A percentile compares a stretch with the other conserved stretches of the same genome.
Conservation (phyloP, 768 basidiomycete genomes). For the Lepiota venenata region DNA sequence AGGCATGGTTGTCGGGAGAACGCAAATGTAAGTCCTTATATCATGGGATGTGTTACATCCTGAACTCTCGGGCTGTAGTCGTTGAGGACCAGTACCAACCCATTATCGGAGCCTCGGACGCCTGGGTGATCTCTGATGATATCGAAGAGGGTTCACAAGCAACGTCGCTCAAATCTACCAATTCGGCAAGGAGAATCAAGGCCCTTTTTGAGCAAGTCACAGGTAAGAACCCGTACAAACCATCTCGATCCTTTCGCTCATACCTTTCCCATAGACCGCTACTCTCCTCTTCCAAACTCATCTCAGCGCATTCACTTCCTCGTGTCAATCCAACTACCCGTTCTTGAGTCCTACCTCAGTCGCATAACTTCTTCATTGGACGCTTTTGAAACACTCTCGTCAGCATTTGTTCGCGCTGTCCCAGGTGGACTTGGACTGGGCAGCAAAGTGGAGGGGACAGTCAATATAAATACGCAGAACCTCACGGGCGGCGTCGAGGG, state of each 20-base stretch:
- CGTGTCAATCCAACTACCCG: constrained; percentile 77
- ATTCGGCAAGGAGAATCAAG: constrained; percentile 80
- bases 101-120: constrained; percentile 76
- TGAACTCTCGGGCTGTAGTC: constrained; percentile 45
- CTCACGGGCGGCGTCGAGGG: constrained; percentile 86
- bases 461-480: constrained; percentile 52
- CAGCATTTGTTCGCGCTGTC: constrained; percentile 83
- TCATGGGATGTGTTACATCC: neutral
- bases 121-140: constrained; percentile 79
- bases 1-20: constrained; percentile 87
- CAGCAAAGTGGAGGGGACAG: constrained; percentile 35
- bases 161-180: constrained; percentile 63
- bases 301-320: constrained; percentile 82
- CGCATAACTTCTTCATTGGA: constrained; percentile 85
- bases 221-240: constrained; percentile 41
- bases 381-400: constrained; percentile 91
- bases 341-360: constrained; percentile 72
- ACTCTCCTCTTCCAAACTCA: constrained; percentile 79
- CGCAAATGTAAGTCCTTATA: constrained; percentile 63
- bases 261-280: constrained; percentile 64
- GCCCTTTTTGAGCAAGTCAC: constrained; percentile 90
- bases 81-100: constrained; percentile 84
- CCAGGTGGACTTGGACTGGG: constrained; percentile 81
- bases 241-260: neutral
- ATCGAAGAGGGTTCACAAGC: constrained; percentile 38